Conservation (phyloP, 2,329 filamentous ascomycete genomes). For the Trichoderma breve region DNA sequence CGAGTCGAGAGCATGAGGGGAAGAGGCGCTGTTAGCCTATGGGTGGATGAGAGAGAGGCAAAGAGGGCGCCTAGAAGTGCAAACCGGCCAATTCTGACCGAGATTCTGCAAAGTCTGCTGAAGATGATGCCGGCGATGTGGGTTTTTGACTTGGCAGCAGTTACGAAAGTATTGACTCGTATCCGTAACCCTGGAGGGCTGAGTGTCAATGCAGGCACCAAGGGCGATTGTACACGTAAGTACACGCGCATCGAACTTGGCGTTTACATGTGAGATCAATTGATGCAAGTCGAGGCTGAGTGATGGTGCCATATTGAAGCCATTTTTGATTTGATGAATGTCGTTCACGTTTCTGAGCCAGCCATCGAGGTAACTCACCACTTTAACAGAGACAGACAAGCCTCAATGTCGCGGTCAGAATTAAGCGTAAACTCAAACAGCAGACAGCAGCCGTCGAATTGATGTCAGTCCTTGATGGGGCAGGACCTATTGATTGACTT, state of each 20-base stretch:
- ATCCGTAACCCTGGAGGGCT: neutral
- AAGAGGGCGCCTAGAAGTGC: neutral
- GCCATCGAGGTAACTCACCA: neutral
- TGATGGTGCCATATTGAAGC: neutral
- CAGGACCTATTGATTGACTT: neutral
- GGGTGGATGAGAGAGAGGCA: neutral
- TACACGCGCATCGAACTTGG: too few relatives aligned
- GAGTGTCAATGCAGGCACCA: neutral
- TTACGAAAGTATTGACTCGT: neutral
- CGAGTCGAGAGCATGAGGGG: slow-evolving; percentile 12
- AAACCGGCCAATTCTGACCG: neutral
- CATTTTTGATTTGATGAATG: neutral
- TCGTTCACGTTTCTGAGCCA: neutral
- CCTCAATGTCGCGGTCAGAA: neutral
- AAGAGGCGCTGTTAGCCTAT: slow-evolving; percentile 6
- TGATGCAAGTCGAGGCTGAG: neutral
- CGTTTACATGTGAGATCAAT: neutral
- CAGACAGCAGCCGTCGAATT: neutral
- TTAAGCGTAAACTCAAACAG: slow-evolving; percentile 15
- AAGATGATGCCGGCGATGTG: neutral
- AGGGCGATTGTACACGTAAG: neutral
- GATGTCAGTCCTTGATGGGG: neutral
- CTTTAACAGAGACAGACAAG: neutral
- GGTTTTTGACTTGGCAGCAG: neutral
- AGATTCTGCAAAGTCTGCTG: neutral